Conservation (phyloP, 202 grass and related monocot species). For the Dendrocalamus latiflorus region DNA sequence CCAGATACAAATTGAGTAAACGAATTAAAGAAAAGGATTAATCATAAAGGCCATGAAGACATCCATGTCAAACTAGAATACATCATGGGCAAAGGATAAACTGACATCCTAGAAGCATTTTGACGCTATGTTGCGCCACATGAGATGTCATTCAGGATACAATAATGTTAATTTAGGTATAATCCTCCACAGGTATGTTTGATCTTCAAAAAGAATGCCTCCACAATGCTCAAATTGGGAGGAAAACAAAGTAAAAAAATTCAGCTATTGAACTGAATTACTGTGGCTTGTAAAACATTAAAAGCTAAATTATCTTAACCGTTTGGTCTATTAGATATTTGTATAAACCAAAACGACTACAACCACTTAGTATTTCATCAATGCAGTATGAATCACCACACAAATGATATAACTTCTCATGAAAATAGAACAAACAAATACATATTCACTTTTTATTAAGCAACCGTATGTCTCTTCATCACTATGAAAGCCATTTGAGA, state of each 20-base stretch:
- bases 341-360: not conserved
- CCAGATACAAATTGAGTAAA: too few species aligned
- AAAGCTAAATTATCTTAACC: slow-evolving; percentile 3
- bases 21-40: too few species aligned
- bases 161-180: slow-evolving; percentile 16
- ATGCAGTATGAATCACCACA: slow-evolving; percentile 7
- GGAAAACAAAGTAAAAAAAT: not conserved
- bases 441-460: not conserved
- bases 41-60: too few species aligned
- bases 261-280: not conserved
- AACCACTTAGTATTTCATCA: not conserved
- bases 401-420: not conserved
- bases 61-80: too few species aligned
- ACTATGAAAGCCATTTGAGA: too few species aligned
- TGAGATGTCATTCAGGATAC: slow-evolving; percentile 5
- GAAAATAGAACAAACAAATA: not conserved
- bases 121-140: slow-evolving; percentile 5
- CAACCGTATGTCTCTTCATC: not conserved
- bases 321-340: slow-evolving; percentile 1
- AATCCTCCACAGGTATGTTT: slow-evolving; percentile 16
- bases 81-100: slow-evolving; percentile 17
- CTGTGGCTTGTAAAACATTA: slow-evolving; percentile 10
- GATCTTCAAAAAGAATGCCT: slow-evolving; percentile 33
- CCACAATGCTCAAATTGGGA: slow-evolving; percentile 17
- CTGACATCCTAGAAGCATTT: slow-evolving; percentile 26